Evolutionary conservation across 106 monocot species (phyloP), one percentile per base, ranked within the genome.

Genomic region (Dendrobium catenatum): DNA sequence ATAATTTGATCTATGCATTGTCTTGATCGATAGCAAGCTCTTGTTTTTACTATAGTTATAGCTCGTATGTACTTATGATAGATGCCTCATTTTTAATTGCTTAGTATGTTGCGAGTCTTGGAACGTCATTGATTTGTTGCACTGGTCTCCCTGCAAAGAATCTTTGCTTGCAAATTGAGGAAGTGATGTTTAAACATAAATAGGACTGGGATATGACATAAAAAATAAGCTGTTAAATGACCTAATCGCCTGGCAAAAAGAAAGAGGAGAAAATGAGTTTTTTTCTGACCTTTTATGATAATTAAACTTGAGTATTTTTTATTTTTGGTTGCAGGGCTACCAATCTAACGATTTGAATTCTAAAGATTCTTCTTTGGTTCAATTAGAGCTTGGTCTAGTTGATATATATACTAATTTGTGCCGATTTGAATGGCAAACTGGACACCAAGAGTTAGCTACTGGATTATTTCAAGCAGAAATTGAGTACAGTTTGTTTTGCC

Each of bases 351-450:
- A 40, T 43, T 55, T 56, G 37, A 73, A 85, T 42, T 47, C 64
- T 31, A 24, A 17, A 8, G 83, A 86, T 81, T 80, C 91, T 84
- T 83, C 86, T 58, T 79, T 94, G 48, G 58, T 88, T 80, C 77
- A 89, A 16, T 77, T 97, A 59, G 97, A 97, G 83, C 81, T 86
- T 85, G 90, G 92, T 78, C 56, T 97, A 54, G 94, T 92, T 70
- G 97, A 97, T 85, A 86, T 97, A 59, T 94, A 92, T 85, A 79
- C 91, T 27, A 92, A 83, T n/a, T 88, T 92, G 56, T 97, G 97
- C 81, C 84, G 90, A 80, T 94, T 97, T 87, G 97, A 97, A 75
- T 97, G 97, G 97, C 97, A 94, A 87, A 87, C 86, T 79, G 97
- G 97, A 22, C 87, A 89, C 75, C 90, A 86, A 75, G 97, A 97